A percentile compares a stretch with the other conserved stretches of the same genome.
Conservation (phyloP, 2,329 filamentous ascomycete genomes). For the Bipolaris cookei region DNA sequence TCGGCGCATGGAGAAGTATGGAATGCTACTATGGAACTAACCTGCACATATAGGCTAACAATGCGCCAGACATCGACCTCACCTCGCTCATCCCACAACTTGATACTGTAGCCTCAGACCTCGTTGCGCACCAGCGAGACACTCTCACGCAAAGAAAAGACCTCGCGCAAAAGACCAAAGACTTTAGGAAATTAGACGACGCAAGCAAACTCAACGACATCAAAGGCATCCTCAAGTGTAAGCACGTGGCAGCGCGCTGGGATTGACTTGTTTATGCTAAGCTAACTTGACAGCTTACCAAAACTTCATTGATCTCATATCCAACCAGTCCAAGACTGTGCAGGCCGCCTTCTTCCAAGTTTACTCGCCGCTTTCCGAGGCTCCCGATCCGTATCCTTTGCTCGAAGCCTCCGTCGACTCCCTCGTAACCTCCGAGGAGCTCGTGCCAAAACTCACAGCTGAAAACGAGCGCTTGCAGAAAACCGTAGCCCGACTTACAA, state of each 20-base stretch:
- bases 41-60: conserved; percentile 20
- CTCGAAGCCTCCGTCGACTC: conserved; percentile 96
- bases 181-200: conserved; percentile 94
- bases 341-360: conserved; percentile 92
- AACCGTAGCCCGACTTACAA: conserved; percentile 74
- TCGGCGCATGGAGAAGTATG: conserved; percentile 93
- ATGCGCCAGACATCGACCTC: conserved; percentile 77
- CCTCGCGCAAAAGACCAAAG: conserved; percentile 97
- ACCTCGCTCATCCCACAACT: conserved; percentile 82
- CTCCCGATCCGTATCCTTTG: conserved; percentile 92
- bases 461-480: conserved; percentile 90
- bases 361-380: conserved; percentile 93
- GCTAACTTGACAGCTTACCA: conserved; percentile 76
- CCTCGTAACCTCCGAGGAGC: conserved; percentile 89
- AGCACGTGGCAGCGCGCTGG: neutral
- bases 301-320: conserved; percentile 93
- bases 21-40: neutral
- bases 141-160: conserved; percentile 97
- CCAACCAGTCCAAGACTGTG: conserved; percentile 92
- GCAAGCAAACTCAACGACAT: conserved; percentile 83
- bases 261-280: conserved; percentile 24
- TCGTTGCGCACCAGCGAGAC: conserved; percentile 90
- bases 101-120: conserved; percentile 92
- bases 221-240: conserved; percentile 87
- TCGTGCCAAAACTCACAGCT: conserved; percentile 82